Conservation (phyloP, 257 asterid species). For the Petunia secreta region DNA sequence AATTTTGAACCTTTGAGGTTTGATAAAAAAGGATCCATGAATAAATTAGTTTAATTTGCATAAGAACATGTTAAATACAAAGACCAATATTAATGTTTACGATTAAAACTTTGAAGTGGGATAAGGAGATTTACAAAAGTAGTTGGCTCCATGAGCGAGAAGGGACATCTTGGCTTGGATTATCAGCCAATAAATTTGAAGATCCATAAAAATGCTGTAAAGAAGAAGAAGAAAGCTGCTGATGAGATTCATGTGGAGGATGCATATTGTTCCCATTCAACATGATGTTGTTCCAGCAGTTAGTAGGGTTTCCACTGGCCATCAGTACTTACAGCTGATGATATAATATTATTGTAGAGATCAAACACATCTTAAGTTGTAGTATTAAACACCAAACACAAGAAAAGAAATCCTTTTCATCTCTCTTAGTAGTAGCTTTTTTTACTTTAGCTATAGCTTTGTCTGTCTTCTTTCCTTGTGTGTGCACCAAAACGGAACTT, state of each 20-base stretch:
- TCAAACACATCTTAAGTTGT: neutral
- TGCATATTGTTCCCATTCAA: constrained; percentile 37
- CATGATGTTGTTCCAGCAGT: constrained; percentile 69
- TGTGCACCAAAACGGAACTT: constrained; percentile 46
- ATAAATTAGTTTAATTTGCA: neutral
- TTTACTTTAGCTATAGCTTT: constrained; percentile 37
- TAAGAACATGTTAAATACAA: neutral
- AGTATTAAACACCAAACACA: constrained; percentile 15
- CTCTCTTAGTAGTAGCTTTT: neutral
- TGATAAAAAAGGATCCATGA: neutral
- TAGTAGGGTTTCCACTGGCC: constrained; percentile 90
- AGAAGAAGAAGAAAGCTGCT: constrained; percentile 30
- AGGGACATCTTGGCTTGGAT: constrained; percentile 32
- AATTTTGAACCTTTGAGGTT: neutral
- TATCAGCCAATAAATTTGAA: constrained; percentile 36
- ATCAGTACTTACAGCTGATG: constrained; percentile 30
- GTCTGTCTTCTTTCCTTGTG: constrained; percentile 42
- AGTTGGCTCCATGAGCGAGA: constrained; percentile 26
- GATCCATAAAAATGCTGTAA: constrained; percentile 37
- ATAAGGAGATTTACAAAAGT: constrained; percentile 36
- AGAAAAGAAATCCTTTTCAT: constrained; percentile 26
- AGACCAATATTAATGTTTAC: neutral
- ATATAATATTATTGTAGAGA: too few relatives aligned
- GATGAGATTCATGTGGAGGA: constrained; percentile 37
- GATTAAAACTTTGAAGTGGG: neutral